Conservation (phyloP, 2,329 filamentous ascomycete genomes). For the Pseudogymnoascus sp. region DNA sequence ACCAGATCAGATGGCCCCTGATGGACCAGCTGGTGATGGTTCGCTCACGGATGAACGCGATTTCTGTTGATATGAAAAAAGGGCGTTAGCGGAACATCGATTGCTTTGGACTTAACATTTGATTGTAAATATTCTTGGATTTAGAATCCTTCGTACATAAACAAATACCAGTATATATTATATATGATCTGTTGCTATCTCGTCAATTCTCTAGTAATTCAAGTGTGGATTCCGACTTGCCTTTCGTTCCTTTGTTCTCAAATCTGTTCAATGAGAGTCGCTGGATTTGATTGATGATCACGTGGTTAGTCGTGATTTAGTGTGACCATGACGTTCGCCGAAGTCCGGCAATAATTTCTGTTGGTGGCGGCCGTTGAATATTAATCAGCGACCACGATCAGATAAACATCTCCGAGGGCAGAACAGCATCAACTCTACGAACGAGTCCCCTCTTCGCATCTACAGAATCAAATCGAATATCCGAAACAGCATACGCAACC, state of each 20-base stretch:
- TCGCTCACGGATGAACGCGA: not conserved
- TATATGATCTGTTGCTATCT: not conserved
- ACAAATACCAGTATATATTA: conserved; percentile 2
- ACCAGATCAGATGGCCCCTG: not conserved
- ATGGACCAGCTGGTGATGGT: not conserved
- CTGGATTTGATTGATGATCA: conserved; percentile 1
- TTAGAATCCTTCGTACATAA: conserved; percentile 1
- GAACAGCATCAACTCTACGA: not conserved
- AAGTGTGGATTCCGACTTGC: not conserved
- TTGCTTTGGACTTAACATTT: not conserved
- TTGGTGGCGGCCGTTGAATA: conserved; percentile 9
- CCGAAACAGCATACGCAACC: not conserved
- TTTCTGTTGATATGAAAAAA: not conserved
- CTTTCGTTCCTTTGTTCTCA: not conserved
- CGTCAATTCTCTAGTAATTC: not conserved
- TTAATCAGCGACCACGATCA: conserved; percentile 6
- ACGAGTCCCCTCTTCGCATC: not conserved
- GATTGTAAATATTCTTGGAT: conserved; percentile 8
- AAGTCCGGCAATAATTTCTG: conserved; percentile 9
- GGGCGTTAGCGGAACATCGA: not conserved
- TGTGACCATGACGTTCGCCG: conserved; percentile 7
- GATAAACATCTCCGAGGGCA: conserved; percentile 8
- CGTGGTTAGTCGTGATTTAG: conserved; percentile 4
- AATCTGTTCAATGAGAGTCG: conserved; percentile 3
- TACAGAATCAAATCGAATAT: not conserved